Percentiles rank a stretch among this genome's conserved stretches.
phyloP scores from a whole-genome alignment of 345 rosid genomes.

The Eucalyptus pumila region DNA sequence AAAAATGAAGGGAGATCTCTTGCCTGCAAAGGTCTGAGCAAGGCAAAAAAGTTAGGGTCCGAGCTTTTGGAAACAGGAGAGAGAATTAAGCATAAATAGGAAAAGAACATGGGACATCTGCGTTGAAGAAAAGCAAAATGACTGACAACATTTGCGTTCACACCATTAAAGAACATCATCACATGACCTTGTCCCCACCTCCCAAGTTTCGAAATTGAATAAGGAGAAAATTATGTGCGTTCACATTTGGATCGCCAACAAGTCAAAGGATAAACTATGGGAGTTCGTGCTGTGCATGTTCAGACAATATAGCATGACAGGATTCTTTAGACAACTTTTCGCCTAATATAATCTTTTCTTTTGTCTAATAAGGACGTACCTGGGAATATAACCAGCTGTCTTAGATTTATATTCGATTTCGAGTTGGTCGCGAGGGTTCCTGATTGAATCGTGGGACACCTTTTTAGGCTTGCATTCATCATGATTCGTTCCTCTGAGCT shows the following conservation, averaged over 20 bases:
- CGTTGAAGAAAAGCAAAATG: background rate
- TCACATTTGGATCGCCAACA: background rate
- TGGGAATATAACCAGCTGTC: background rate
- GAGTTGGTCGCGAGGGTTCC: background rate
- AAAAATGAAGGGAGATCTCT: background rate
- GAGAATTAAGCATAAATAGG: background rate
- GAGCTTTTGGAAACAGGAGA: background rate
- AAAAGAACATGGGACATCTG: background rate
- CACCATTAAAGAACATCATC: background rate
- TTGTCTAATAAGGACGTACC: background rate
- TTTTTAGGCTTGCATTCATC: background rate
- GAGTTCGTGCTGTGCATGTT: background rate
- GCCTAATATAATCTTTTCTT: background rate
- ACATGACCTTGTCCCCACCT: background rate
- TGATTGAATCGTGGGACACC: background rate
- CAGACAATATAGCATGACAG: background rate
- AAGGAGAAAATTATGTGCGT: background rate
- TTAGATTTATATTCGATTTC: background rate
- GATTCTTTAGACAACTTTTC: background rate
- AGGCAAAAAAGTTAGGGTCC: background rate
- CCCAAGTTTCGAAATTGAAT: background rate
- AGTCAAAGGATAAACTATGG: background rate
- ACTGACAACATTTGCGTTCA: background rate
- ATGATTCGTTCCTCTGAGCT: background rate
- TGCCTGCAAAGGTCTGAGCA: background rate